Percentiles rank a stretch among this genome's conserved stretches.
These are phyloP conservation scores for Sapria himalayana DNA, from an alignment of 345 rosid species.

Conservation along the genomic window DNA sequence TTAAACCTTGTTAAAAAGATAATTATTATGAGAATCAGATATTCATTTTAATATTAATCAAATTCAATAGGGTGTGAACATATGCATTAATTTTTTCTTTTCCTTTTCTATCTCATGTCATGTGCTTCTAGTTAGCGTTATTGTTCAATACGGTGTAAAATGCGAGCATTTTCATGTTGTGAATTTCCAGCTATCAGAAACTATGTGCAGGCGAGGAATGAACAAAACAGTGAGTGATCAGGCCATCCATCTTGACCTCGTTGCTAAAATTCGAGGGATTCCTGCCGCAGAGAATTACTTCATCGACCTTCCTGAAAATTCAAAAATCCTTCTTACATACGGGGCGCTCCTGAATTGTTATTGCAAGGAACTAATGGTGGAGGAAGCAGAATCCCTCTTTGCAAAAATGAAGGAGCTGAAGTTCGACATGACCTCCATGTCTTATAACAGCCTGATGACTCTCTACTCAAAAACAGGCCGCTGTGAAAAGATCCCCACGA, in stretches of 20 bases:
- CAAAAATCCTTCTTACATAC: conserved; percentile 52
- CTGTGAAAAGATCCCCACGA: conserved; percentile 36
- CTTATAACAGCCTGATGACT: conserved; percentile 83
- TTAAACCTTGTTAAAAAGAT: too few relatives aligned
- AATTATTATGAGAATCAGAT: too few relatives aligned
- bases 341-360: conserved; percentile 83
- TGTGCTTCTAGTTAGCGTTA: not conserved
- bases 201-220: conserved; percentile 58
- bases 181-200: conserved; percentile 49
- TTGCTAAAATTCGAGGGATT: conserved; percentile 63
- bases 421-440: conserved; percentile 44
- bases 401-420: conserved; percentile 90
- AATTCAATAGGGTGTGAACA: too few relatives aligned
- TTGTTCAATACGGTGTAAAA: too few relatives aligned
- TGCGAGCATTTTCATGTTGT: too few relatives aligned
- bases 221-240: conserved; percentile 88
- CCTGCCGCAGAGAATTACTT: conserved; percentile 67
- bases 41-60: too few relatives aligned
- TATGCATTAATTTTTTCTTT: too few relatives aligned
- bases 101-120: not conserved
- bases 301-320: conserved; percentile 53
- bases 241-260: conserved; percentile 87
- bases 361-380: conserved; percentile 59
- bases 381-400: conserved; percentile 55
- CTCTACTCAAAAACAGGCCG: conserved; percentile 47